Conservation (phyloP, 2,329 filamentous ascomycete species). For the Fusarium xyrophilum region DNA sequence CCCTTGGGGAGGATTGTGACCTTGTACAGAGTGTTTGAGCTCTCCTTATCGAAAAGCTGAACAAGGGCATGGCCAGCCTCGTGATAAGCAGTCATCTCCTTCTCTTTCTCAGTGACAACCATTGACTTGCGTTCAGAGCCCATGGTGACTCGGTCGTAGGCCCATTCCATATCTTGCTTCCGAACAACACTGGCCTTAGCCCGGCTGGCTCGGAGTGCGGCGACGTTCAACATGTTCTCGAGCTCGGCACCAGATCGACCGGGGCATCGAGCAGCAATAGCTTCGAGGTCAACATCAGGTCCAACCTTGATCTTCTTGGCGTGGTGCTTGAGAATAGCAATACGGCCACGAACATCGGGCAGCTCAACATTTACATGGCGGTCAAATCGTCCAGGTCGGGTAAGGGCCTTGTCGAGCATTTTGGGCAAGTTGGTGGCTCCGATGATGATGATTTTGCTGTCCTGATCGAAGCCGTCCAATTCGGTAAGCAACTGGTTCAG, state of each 20-base stretch:
- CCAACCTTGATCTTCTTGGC: constrained; percentile 87
- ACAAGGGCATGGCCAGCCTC: constrained; percentile 96
- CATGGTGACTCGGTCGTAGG: constrained; percentile 98
- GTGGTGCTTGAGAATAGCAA: constrained; percentile 93
- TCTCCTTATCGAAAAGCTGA: constrained; percentile 76
- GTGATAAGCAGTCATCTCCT: constrained; percentile 93
- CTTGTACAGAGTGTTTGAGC: constrained; percentile 85
- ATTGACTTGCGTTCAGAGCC: constrained; percentile 90
- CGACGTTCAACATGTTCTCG: constrained; percentile 96
- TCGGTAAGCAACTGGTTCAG: constrained; percentile 97
- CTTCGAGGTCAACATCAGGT: constrained; percentile 80
- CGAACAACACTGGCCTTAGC: constrained; percentile 77
- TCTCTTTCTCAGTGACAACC: constrained; percentile 91
- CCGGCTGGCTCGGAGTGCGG: constrained; percentile 92
- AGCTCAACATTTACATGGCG: constrained; percentile 88
- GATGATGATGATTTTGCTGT: constrained; percentile 92
- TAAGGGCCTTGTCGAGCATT: constrained; percentile 91
- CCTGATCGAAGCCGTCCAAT: constrained; percentile 95
- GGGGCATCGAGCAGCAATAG: constrained; percentile 85
- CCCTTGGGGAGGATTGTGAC: constrained; percentile 96
- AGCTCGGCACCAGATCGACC: constrained; percentile 95
- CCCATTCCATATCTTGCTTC: constrained; percentile 90
- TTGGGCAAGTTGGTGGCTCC: constrained; percentile 97
- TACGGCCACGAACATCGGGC: constrained; percentile 90
- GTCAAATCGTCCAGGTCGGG: constrained; percentile 93